These are phyloP conservation scores for Wallemia hederae DNA, from an alignment of 1,284 basidiomycete species.

Conservation along the genomic window DNA sequence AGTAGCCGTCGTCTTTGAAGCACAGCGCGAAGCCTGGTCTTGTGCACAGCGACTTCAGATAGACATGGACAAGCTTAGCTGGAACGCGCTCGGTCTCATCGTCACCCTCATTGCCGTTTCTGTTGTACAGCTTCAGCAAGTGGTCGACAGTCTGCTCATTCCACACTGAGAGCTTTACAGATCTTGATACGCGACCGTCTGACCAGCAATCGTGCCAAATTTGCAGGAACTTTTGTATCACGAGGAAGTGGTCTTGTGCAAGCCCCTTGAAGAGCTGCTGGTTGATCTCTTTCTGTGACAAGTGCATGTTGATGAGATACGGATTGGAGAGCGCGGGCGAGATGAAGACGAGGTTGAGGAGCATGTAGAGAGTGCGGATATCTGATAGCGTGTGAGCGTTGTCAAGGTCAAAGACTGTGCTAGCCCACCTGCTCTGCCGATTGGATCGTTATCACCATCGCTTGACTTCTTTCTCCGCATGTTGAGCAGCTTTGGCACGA, in stretches of 20 bases:
- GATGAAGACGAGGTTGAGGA: slow-evolving; percentile 39
- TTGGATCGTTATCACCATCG: slow-evolving; percentile 18
- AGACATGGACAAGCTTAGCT: slow-evolving; percentile 59
- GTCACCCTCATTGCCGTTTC: slow-evolving; percentile 13
- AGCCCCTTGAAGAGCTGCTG: slow-evolving; percentile 36
- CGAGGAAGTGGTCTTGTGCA: slow-evolving; percentile 27
- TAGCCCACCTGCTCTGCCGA: slow-evolving; percentile 28
- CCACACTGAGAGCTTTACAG: slow-evolving; percentile 35
- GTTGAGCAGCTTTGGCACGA: slow-evolving; percentile 30
- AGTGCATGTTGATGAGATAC: slow-evolving; percentile 28
- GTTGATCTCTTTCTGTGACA: slow-evolving; percentile 33
- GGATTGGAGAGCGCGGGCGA: slow-evolving; percentile 19
- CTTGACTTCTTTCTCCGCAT: slow-evolving; percentile 32
- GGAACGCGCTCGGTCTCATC: slow-evolving; percentile 19
- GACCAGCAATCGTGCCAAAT: slow-evolving; percentile 38
- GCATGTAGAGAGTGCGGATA: slow-evolving; percentile 36
- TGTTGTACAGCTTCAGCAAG: slow-evolving; percentile 39
- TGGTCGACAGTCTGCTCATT: slow-evolving; percentile 26
- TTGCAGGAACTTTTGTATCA: slow-evolving; percentile 30
- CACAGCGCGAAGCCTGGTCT: slow-evolving; percentile 57
- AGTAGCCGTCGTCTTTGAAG: slow-evolving; percentile 74
- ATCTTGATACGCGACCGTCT: slow-evolving; percentile 35
- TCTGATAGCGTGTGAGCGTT: slow-evolving; percentile 18
- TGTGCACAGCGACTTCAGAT: slow-evolving; percentile 59
- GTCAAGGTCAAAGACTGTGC: background rate